Base-by-base conservation (phyloP, 148 eudicot genomes). In the Pouteria glomerata region DNA sequence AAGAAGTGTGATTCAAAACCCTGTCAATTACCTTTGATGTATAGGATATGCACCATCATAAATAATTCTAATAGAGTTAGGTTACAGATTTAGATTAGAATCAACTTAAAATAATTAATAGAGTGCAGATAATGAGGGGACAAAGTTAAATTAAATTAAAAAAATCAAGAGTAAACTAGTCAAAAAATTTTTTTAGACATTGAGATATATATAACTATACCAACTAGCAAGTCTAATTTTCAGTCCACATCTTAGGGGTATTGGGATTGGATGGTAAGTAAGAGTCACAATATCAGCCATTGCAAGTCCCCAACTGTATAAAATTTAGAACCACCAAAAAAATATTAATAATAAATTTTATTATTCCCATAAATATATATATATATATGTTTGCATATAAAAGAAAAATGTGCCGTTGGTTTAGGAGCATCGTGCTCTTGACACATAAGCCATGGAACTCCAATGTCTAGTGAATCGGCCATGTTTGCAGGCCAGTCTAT, bases 381-480 rank as follows among this genome's bases (percentile, higher is more conserved):
- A 1, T 0, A 34, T 21, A 35, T 8, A 21, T 55, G 34, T 11
- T 52, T 55, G 23, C 35, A 37, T 8, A 39, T 37, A 12, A 2
- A 31, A 24, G 14, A 31, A 51, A n/a, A 13, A 35, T 2, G 15
- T 73, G 84, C 93, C 84, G 84, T 82, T 4, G 90, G 82, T 19
- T 80, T 62, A 23, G 91, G 89, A 59, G 89, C 85, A 64, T 85
- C 82, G 8, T 16, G 6, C 29, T 85, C 79, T 68, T 86, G 90
- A 69, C 94, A 88, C 94, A 89, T 89, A 45, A 89, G 80, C 94
- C 94, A 86, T 34, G 91, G 91, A 39, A 85, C 79, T 12, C 89
- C 87, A 50, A 85, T 75, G 19, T 85, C 65, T 35, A 77, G 76
- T 6, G 87, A 69, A 15, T 70, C 78, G 21, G 89, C 94, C 87